Base-by-base conservation (phyloP, 2,329 filamentous ascomycete genomes). In the Grosmannia serpens region DNA sequence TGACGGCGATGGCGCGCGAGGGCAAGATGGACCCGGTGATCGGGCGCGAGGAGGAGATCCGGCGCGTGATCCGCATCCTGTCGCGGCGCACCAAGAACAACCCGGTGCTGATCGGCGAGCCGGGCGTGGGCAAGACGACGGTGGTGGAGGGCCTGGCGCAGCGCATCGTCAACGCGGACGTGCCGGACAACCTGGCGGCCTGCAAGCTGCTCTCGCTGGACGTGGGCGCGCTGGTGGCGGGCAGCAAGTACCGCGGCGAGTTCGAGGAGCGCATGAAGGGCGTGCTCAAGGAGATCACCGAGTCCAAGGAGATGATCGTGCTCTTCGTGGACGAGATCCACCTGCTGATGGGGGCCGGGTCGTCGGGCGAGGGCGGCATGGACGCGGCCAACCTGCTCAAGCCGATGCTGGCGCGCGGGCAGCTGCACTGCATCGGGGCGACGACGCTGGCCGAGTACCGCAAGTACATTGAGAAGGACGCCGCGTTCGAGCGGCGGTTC, bases 211-310 rank as follows among this genome's bases (percentile, higher is more conserved):
- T 99, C 59, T 96, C 94, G 4, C 84, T 99, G 52, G 94, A 99
- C 68, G 92, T 99, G 53, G 94, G 94, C 66, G 88, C 92, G 27
- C 79, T 99, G 59, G 92, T 99, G 63, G 94, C 94, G 60, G 94
- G 94, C 65, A 96, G 91, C 82, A 99, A 99, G 75, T 99, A 95
- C 77, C 86, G 94, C 55, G 94, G 94, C 76, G 94, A 99, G 72
- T 99, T 99, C 61, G 94, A 99, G 72, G 94, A 99, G 78, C 85
- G 94, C 66, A 97, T 99, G 91, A 99, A 99, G 81, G 91, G 92
- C 58, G 94, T 99, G 6, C 74, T 99, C 67, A 99, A 97, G 73
- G 94, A 99, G 75, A 96, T 99, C 60, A 83, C 91, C 65, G 86
- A 95, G 59, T 90, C 91, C 56, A 95, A 94, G 70, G 92, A 97